These are phyloP conservation scores for Neopestalotiopsis rosae DNA, from an alignment of 2,329 filamentous ascomycete species.

Conservation along the genomic window DNA sequence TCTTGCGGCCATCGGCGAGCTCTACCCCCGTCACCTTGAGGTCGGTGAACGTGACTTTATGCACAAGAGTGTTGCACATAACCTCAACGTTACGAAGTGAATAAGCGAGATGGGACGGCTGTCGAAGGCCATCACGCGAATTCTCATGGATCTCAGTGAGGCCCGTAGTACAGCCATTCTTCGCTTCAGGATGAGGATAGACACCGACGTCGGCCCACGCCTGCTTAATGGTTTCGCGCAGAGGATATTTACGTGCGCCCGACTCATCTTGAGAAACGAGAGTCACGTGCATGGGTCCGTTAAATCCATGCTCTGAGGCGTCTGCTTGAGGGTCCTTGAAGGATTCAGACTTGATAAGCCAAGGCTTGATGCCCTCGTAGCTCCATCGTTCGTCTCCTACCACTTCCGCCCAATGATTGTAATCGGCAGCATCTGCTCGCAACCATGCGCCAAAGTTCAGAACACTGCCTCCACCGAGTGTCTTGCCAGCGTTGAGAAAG, in stretches of 20 bases:
- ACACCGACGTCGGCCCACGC: slow-evolving; percentile 49
- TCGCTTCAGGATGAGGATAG: slow-evolving; percentile 31
- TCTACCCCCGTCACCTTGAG: slow-evolving; percentile 46
- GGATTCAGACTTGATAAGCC: slow-evolving; percentile 46
- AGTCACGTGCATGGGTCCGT: slow-evolving; percentile 41
- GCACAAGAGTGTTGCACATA: slow-evolving; percentile 26
- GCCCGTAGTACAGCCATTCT: slow-evolving; percentile 35
- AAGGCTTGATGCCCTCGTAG: slow-evolving; percentile 51
- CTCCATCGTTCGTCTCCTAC: slow-evolving; percentile 42
- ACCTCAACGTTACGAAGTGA: slow-evolving; percentile 26
- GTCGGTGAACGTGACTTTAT: slow-evolving; percentile 17
- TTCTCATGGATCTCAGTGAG: slow-evolving; percentile 37
- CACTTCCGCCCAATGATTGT: slow-evolving; percentile 31
- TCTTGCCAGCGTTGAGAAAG: slow-evolving; percentile 27
- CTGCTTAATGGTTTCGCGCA: slow-evolving; percentile 38
- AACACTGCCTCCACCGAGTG: slow-evolving; percentile 32
- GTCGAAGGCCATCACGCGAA: slow-evolving; percentile 24
- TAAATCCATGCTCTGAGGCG: slow-evolving; percentile 42
- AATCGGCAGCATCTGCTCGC: slow-evolving; percentile 32
- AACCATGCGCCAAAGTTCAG: slow-evolving; percentile 34
- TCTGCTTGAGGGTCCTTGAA: slow-evolving; percentile 32
- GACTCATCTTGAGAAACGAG: slow-evolving; percentile 30
- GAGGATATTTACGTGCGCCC: slow-evolving; percentile 41
- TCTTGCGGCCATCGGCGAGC: slow-evolving; percentile 29
- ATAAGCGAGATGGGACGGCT: slow-evolving; percentile 28